phyloP scores from a whole-genome alignment of 495 filamentous ascomycete species.

The Trichocladium uniseriatum region DNA sequence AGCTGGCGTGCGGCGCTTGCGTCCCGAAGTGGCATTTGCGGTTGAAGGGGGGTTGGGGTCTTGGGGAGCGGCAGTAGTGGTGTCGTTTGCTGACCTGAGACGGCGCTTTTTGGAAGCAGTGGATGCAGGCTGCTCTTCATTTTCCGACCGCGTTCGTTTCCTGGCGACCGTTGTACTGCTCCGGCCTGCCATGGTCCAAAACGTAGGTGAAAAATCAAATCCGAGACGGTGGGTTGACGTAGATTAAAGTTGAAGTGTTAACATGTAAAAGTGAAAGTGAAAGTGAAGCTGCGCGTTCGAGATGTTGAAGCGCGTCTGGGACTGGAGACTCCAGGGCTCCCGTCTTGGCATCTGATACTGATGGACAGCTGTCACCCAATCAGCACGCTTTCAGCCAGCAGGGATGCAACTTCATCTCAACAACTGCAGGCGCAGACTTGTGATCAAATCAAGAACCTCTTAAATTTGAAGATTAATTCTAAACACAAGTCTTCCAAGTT shows the following conservation, averaged over 20 bases:
- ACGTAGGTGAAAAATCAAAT: not conserved
- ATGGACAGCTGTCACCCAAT: too few relatives aligned
- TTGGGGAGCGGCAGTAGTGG: not conserved
- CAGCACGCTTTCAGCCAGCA: too few relatives aligned
- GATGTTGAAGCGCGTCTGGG: too few relatives aligned
- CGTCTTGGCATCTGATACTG: too few relatives aligned
- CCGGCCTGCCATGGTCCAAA: conserved; percentile 7
- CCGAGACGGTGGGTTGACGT: not conserved
- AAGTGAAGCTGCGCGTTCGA: not conserved
- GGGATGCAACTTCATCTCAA: too few relatives aligned
- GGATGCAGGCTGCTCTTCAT: conserved; percentile 12
- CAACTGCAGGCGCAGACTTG: too few relatives aligned
- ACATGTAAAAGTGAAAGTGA: not conserved
- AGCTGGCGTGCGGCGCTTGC: not conserved
- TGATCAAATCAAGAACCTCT: too few relatives aligned
- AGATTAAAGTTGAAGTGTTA: not conserved
- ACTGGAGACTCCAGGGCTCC: too few relatives aligned
- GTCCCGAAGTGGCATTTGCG: conserved; percentile 17
- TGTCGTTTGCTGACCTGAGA: conserved; percentile 8
- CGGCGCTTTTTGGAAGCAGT: conserved; percentile 28
- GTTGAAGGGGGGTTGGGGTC: conserved; percentile 9
- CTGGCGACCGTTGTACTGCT: conserved; percentile 3
- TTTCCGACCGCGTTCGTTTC: conserved; percentile 14
- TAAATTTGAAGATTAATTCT: too few relatives aligned
- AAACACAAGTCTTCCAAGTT: too few relatives aligned